Percentiles rank a stretch among this genome's conserved stretches.
These are phyloP conservation scores for Plenodomus biglobosus DNA, from an alignment of 2,329 filamentous ascomycete genomes.

Conservation along the genomic window DNA sequence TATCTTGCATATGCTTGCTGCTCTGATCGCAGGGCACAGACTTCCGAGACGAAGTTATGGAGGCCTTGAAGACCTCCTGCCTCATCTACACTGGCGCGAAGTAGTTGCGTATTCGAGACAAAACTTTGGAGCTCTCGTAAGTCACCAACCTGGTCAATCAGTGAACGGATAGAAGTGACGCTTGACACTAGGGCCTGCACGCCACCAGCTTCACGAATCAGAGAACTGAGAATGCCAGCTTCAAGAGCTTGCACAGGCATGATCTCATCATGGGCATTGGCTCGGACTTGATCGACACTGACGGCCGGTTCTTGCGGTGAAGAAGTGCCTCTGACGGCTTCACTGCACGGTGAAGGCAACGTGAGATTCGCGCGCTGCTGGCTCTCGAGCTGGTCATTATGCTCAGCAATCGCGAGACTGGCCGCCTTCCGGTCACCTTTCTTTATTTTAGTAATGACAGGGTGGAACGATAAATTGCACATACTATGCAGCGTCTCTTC, in stretches of 20 bases:
- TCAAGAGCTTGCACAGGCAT: slow-evolving; percentile 20
- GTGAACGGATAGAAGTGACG: slow-evolving; percentile 2
- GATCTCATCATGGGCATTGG: slow-evolving; percentile 16
- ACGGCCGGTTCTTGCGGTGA: slow-evolving; percentile 1
- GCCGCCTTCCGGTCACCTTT: slow-evolving; percentile 15
- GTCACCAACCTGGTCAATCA: slow-evolving; percentile 14
- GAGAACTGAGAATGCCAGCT: slow-evolving; percentile 14
- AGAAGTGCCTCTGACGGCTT: slow-evolving; percentile 12
- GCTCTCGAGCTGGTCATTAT: slow-evolving; percentile 8
- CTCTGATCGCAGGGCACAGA: slow-evolving; percentile 3
- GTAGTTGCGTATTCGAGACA: slow-evolving; percentile 9
- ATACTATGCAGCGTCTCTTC: too few species aligned
- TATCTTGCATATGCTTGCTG: slow-evolving; percentile 6
- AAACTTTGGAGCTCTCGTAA: slow-evolving; percentile 12
- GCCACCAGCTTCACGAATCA: slow-evolving; percentile 18
- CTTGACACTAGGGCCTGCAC: slow-evolving; percentile 13
- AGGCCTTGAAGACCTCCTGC: slow-evolving; percentile 11
- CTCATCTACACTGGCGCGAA: slow-evolving; percentile 12
- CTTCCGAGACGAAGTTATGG: slow-evolving; percentile 8
- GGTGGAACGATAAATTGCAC: too few species aligned
- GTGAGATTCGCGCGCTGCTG: slow-evolving; percentile 12
- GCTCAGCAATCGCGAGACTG: slow-evolving; percentile 8
- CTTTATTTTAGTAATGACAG: slow-evolving; percentile 2
- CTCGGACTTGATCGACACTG: slow-evolving; percentile 16
- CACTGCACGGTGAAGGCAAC: slow-evolving; percentile 11